A percentile compares a stretch with the other conserved stretches of the same genome.
These are phyloP conservation scores for Exutisphaerella laricina DNA, from an alignment of 2,329 filamentous ascomycete genomes.

Conservation along the genomic window DNA sequence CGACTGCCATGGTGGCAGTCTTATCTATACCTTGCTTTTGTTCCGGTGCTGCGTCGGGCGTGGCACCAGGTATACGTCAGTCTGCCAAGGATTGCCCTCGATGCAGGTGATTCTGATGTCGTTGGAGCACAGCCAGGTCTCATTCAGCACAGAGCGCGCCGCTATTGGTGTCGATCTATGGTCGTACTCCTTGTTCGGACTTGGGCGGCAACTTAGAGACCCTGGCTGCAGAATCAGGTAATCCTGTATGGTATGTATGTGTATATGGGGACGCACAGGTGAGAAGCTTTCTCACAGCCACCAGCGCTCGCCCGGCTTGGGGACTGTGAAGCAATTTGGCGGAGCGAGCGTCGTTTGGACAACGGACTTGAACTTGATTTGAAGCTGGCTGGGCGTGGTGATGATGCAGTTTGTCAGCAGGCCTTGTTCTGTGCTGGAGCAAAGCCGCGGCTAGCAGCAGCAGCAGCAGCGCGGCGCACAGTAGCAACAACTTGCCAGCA, in stretches of 20 bases:
- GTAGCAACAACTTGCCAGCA: too few species aligned
- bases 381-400: too few species aligned
- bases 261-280: not conserved
- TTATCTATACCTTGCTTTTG: not conserved
- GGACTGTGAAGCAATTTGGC: too few species aligned
- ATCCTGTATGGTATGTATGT: too few species aligned
- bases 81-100: not conserved
- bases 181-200: not conserved
- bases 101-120: not conserved
- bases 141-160: not conserved
- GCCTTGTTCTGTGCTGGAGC: too few species aligned
- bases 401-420: too few species aligned
- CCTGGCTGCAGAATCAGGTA: not conserved
- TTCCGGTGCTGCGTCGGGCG: not conserved
- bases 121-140: not conserved
- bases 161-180: not conserved
- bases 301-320: not conserved
- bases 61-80: slow-evolving; percentile 1
- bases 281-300: slow-evolving; percentile 1
- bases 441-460: too few species aligned
- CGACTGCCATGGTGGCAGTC: slow-evolving; percentile 13
- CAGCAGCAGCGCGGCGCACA: too few species aligned
- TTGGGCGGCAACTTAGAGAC: not conserved
- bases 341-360: not conserved
- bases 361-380: not conserved